Conservation (phyloP, 2,329 filamentous ascomycete genomes). For the Erysiphe neolycopersici region DNA sequence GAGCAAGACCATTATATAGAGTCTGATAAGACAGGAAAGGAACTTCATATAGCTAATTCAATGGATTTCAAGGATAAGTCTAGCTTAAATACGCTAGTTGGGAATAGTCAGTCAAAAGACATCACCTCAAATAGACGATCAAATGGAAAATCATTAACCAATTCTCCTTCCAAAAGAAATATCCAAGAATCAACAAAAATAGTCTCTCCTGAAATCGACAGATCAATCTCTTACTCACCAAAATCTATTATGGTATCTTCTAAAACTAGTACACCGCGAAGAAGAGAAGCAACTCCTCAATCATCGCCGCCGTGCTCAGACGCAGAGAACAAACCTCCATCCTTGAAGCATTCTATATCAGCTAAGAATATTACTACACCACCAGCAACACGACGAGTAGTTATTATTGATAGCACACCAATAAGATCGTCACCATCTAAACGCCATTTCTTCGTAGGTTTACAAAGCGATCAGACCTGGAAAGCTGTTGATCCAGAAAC, state of each 20-base stretch:
- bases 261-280: too few species aligned
- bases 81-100: too few species aligned
- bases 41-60: too few species aligned
- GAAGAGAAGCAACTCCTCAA: too few species aligned
- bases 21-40: too few species aligned
- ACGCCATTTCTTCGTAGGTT: slow-evolving; percentile 26
- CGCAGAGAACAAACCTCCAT: slow-evolving; percentile 54
- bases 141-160: too few species aligned
- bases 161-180: too few species aligned
- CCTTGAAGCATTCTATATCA: slow-evolving; percentile 25
- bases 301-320: slow-evolving; percentile 48
- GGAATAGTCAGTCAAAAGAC: too few species aligned
- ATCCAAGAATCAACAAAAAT: background rate
- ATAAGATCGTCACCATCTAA: slow-evolving; percentile 34
- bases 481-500: slow-evolving; percentile 47
- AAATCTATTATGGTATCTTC: too few species aligned
- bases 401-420: slow-evolving; percentile 20
- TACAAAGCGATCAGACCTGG: slow-evolving; percentile 37
- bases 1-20: too few species aligned
- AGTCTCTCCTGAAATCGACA: background rate
- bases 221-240: background rate
- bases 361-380: slow-evolving; percentile 6
- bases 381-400: slow-evolving; percentile 17
- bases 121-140: too few species aligned
- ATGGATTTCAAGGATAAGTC: too few species aligned